These are phyloP conservation scores for Stentor roeselii DNA, from an alignment of 73 alveolate genomes.

Conservation along the genomic window DNA sequence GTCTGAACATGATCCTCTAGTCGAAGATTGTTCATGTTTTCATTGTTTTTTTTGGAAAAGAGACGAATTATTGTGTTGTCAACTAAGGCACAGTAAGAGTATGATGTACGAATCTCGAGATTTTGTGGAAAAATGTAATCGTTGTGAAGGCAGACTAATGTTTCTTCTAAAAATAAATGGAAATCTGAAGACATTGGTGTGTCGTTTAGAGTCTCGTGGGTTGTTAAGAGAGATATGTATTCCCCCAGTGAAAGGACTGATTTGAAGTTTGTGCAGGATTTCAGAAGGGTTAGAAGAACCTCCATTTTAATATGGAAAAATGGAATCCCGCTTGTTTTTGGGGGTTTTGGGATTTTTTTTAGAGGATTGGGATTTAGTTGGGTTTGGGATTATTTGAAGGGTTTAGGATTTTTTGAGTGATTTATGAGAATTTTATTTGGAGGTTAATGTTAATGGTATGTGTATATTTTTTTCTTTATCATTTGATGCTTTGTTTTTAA, in stretches of 20 bases:
- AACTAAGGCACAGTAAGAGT: background rate
- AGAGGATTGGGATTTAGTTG: too few species aligned
- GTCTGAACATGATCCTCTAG: constrained; percentile 22
- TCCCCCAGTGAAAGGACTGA: background rate
- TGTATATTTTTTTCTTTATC: too few species aligned
- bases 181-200: background rate
- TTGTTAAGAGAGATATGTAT: background rate
- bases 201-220: background rate
- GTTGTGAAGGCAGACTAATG: background rate
- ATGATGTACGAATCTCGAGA: background rate
- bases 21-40: background rate
- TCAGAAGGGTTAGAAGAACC: background rate
- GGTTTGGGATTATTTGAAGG: too few species aligned
- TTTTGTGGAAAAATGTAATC: background rate
- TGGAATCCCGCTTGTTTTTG: too few species aligned
- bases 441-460: too few species aligned
- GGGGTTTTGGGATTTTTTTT: too few species aligned
- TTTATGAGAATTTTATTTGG: too few species aligned
- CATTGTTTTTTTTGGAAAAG: background rate
- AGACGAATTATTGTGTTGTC: background rate
- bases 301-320: too few species aligned
- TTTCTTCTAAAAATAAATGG: background rate
- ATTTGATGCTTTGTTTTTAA: too few species aligned
- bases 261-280: background rate
- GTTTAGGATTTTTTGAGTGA: too few species aligned